Evolutionary conservation across 208 protist species (phyloP), one percentile per base, ranked within the genome.

Genomic region (Trichomonas tenax): DNA sequence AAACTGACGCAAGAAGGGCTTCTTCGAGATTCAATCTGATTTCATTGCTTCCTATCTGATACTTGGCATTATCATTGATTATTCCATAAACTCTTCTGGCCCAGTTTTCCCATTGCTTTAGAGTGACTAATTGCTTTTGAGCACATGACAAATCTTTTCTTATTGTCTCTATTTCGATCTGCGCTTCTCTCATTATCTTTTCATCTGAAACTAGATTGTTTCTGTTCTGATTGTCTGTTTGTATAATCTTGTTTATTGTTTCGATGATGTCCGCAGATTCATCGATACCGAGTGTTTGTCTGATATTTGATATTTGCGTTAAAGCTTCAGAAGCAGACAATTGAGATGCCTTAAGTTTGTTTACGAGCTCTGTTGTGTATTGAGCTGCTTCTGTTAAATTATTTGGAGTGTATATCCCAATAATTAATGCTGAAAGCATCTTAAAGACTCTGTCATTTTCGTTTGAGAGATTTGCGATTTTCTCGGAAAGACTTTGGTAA

Each of bases 31-130:
- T 58, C 0, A 93, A 38, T 58, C 86, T 23, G 14, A 93, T 34
- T 38, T 48, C 86, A 51, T 51, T 40, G 26, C 17, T 58, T 15
- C 44, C 8, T 23, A 51, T 48, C 44, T 93, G 40, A 34, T 38
- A 41, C 3, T 17, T 38, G 36, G 11, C 40, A 44, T 41, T 41
- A 38, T 93, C 86, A 36, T 93, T 34, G 45, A 93, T 93, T 17
- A 93, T 44, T 93, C 86, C 14, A 93, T 93, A 51, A 58, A 93
- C 14, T 51, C 86, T 48, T 48, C 44, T 48, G 3, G 86, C 86
- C 86, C 86, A 93, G 15, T 93, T 93, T 51, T 93, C 86, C 86
- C 86, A 93, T 26, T 93, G 86, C 38, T 93, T 93, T 6, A 93
- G n/a, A 34, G 40, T n/a, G 2, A 41, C 17, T 0, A 34, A 17